Conservation (phyloP, 1,139 yeast species). For the Hemisphaericaspora lyxosophila region DNA sequence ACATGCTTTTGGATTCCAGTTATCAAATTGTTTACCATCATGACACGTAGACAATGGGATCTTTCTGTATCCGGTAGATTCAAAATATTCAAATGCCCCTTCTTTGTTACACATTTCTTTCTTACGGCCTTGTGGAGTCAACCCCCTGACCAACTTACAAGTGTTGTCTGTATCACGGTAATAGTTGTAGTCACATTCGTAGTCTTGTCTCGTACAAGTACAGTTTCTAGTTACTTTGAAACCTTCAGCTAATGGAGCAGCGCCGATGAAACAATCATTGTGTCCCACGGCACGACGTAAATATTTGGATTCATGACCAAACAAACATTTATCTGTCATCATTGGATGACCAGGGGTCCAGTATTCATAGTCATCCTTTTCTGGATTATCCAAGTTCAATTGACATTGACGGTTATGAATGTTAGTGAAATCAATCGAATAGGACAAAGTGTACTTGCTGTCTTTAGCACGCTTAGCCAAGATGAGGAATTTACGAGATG, state of each 20-base stretch:
- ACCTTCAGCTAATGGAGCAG: conserved; percentile 66
- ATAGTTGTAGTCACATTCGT: conserved; percentile 90
- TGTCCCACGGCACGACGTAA: conserved; percentile 65
- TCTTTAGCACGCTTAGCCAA: conserved; percentile 23
- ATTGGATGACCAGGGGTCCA: conserved; percentile 79
- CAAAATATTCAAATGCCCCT: conserved; percentile 55
- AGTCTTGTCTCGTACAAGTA: conserved; percentile 82
- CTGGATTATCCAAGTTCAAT: conserved; percentile 58
- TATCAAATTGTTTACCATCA: conserved; percentile 56
- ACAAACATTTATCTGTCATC: conserved; percentile 64
- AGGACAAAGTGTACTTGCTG: conserved; percentile 26
- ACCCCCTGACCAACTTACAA: conserved; percentile 77
- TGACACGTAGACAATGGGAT: conserved; percentile 47
- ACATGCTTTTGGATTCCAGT: conserved; percentile 68
- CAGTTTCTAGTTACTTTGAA: conserved; percentile 65
- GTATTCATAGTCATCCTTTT: conserved; percentile 72
- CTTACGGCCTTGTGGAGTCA: conserved; percentile 61
- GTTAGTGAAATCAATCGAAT: conserved; percentile 70
- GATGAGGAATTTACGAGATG: conserved; percentile 65
- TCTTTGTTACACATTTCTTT: conserved; percentile 58
- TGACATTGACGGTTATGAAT: conserved; percentile 68
- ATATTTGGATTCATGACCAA: conserved; percentile 84
- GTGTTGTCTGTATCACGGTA: conserved; percentile 73
- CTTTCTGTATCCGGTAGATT: conserved; percentile 48
- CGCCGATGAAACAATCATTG: conserved; percentile 77